phyloP scores from a whole-genome alignment of 768 basidiomycete genomes.

The Dentipellis sp. region DNA sequence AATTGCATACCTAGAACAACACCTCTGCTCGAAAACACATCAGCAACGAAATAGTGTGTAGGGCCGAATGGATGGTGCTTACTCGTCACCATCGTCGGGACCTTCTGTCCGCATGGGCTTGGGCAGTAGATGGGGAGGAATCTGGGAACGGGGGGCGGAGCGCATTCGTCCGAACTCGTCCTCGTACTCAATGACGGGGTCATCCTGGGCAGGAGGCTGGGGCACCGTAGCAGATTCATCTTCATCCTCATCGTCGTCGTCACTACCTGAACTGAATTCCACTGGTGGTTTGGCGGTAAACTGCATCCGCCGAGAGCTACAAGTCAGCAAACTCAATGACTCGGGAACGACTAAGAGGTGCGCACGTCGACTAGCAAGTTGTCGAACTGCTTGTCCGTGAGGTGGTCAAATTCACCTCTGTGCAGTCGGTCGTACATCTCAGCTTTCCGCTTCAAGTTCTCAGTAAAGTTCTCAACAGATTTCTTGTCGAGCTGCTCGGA shows the following conservation, averaged over 20 bases:
- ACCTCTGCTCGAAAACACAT: slow-evolving; percentile 3
- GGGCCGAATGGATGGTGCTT: slow-evolving; percentile 12
- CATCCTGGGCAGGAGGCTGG: slow-evolving; percentile 33
- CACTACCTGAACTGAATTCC: slow-evolving; percentile 57
- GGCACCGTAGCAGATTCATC: slow-evolving; percentile 72
- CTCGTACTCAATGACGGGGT: slow-evolving; percentile 77
- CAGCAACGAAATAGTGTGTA: not conserved
- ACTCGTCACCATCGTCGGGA: slow-evolving; percentile 18
- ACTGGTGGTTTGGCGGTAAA: slow-evolving; percentile 55
- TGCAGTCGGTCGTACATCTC: slow-evolving; percentile 71
- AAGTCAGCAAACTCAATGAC: not conserved
- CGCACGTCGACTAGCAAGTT: slow-evolving; percentile 71
- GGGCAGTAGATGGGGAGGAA: slow-evolving; percentile 57
- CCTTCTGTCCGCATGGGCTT: not conserved
- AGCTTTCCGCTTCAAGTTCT: slow-evolving; percentile 67
- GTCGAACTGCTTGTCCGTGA: slow-evolving; percentile 68
- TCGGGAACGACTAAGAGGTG: slow-evolving; percentile 1
- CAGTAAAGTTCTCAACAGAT: slow-evolving; percentile 64
- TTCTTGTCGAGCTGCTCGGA: slow-evolving; percentile 50
- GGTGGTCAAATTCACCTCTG: slow-evolving; percentile 70
- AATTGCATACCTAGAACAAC: slow-evolving; percentile 10
- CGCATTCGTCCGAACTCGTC: slow-evolving; percentile 82
- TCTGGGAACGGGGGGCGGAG: slow-evolving; percentile 61
- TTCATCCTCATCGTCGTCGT: slow-evolving; percentile 38
- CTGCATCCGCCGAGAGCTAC: slow-evolving; percentile 30